phyloP scores from a whole-genome alignment of 179 eudicot species.

The Amaranthus tricolor region DNA sequence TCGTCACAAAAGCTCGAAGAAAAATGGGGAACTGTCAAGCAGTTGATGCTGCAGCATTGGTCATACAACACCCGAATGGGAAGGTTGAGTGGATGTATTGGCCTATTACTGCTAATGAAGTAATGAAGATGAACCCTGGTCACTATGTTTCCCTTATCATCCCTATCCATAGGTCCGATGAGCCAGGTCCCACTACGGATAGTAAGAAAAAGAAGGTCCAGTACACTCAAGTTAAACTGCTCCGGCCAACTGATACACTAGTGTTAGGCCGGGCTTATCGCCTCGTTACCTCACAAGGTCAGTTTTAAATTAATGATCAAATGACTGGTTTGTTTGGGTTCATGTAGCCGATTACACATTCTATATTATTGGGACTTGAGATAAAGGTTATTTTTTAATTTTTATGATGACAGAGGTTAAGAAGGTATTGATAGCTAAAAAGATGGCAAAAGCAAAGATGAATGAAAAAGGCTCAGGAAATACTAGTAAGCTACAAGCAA shows the following conservation, averaged over 20 bases:
- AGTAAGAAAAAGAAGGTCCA: slow-evolving; percentile 46
- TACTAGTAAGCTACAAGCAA: slow-evolving; percentile 20
- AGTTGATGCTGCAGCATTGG: slow-evolving; percentile 92
- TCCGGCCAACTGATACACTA: slow-evolving; percentile 69
- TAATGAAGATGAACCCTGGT: slow-evolving; percentile 87
- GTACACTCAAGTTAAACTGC: slow-evolving; percentile 85
- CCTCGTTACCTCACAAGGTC: slow-evolving; percentile 88
- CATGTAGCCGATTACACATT: too few relatives aligned
- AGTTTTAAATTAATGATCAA: slow-evolving; percentile 2
- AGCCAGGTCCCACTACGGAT: slow-evolving; percentile 12
- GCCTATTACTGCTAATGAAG: slow-evolving; percentile 61
- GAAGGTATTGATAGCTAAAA: slow-evolving; percentile 79
- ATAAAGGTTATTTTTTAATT: background rate
- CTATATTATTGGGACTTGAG: too few relatives aligned
- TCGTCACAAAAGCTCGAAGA: background rate
- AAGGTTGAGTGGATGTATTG: slow-evolving; percentile 80
- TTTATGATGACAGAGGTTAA: slow-evolving; percentile 60
- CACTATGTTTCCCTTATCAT: slow-evolving; percentile 88
- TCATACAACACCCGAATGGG: slow-evolving; percentile 87
- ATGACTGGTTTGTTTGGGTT: background rate
- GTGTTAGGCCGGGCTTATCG: slow-evolving; percentile 87
- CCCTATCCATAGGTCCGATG: slow-evolving; percentile 46
- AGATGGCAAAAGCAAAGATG: slow-evolving; percentile 60
- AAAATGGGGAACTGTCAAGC: slow-evolving; percentile 97
- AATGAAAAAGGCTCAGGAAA: slow-evolving; percentile 23